Percentiles rank a stretch among this genome's conserved stretches.
phyloP scores from a whole-genome alignment of 1,284 basidiomycete genomes.

The Ganoderma boninense region DNA sequence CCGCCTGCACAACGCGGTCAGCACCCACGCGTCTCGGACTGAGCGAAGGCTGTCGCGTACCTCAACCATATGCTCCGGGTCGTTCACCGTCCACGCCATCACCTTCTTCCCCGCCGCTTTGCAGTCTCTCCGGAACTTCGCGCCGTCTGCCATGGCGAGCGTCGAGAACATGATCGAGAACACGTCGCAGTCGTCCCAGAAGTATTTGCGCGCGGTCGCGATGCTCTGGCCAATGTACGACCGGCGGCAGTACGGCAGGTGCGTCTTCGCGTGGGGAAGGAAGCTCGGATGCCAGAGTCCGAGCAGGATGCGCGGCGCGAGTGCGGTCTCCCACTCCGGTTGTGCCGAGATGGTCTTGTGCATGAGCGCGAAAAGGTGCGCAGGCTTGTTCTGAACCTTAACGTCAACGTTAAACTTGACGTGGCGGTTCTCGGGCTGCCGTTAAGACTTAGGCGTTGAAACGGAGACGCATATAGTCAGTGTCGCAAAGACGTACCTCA shows the following conservation, averaged over 20 bases:
- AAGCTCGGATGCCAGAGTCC: conserved; percentile 96
- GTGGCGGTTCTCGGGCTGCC: conserved; percentile 84
- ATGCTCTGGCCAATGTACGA: conserved; percentile 87
- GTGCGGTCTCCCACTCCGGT: conserved; percentile 77
- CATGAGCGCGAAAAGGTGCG: conserved; percentile 89
- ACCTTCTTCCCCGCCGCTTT: conserved; percentile 84
- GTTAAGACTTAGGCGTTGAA: neutral
- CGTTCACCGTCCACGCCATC: conserved; percentile 98
- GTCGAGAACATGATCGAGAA: conserved; percentile 89
- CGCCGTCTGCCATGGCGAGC: conserved; percentile 77
- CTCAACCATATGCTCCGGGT: conserved; percentile 94
- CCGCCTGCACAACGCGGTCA: conserved; percentile 60
- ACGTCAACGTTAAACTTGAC: conserved; percentile 94
- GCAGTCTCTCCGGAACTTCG: conserved; percentile 85
- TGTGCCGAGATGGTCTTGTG: conserved; percentile 76
- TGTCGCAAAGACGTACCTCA: conserved; percentile 59
- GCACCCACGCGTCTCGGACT: neutral
- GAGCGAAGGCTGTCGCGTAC: conserved; percentile 47
- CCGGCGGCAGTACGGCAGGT: conserved; percentile 85
- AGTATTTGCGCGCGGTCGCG: conserved; percentile 83
- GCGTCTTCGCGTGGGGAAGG: conserved; percentile 76
- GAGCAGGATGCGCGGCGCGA: conserved; percentile 92
- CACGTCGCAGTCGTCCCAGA: conserved; percentile 90
- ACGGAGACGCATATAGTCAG: conserved; percentile 25
- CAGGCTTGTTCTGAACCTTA: conserved; percentile 94